A percentile compares a stretch with the other conserved stretches of the same genome.
Evolutionary conservation across 1,139 yeast species (phyloP).

Genomic region (Petasospora fabianii): DNA sequence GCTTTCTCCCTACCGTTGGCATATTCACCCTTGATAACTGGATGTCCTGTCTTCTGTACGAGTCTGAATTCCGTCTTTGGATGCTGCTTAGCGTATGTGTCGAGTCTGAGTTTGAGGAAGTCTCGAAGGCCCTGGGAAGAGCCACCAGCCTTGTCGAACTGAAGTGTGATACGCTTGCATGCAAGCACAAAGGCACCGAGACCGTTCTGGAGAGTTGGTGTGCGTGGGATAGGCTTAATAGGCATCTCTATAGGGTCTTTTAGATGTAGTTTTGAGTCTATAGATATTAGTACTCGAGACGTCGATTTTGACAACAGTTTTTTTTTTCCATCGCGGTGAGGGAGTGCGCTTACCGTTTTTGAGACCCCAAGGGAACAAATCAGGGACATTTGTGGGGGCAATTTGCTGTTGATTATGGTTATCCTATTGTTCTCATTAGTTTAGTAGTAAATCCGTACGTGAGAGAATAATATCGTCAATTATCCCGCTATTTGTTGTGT

Average conservation of each 20-base stretch:
- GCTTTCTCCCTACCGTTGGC: slow-evolving; percentile 43
- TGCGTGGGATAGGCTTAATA: slow-evolving; percentile 36
- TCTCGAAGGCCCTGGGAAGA: slow-evolving; percentile 78
- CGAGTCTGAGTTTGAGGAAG: slow-evolving; percentile 55
- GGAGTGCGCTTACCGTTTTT: not conserved
- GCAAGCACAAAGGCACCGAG: slow-evolving; percentile 47
- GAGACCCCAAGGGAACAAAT: no score
- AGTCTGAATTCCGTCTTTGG: slow-evolving; percentile 73
- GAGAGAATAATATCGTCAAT: no score
- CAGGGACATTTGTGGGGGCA: no score
- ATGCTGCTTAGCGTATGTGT: slow-evolving; percentile 53
- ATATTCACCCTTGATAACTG: slow-evolving; percentile 69
- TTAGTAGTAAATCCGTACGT: no score
- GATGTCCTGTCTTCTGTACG: slow-evolving; percentile 74
- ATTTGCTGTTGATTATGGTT: no score
- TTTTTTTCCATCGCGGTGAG: not conserved
- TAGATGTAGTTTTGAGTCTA: not conserved
- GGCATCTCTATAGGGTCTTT: slow-evolving; percentile 19
- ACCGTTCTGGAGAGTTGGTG: slow-evolving; percentile 47
- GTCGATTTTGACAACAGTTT: not conserved
- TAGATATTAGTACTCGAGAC: no score
- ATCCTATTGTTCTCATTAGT: no score
- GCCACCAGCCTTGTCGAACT: slow-evolving; percentile 58
- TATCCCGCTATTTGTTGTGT: no score
- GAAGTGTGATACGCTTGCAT: slow-evolving; percentile 25